Evolutionary conservation across 495 filamentous ascomycete genomes (phyloP), one percentile per base, ranked within the genome.

Genomic region (Daldinia childiae): DNA sequence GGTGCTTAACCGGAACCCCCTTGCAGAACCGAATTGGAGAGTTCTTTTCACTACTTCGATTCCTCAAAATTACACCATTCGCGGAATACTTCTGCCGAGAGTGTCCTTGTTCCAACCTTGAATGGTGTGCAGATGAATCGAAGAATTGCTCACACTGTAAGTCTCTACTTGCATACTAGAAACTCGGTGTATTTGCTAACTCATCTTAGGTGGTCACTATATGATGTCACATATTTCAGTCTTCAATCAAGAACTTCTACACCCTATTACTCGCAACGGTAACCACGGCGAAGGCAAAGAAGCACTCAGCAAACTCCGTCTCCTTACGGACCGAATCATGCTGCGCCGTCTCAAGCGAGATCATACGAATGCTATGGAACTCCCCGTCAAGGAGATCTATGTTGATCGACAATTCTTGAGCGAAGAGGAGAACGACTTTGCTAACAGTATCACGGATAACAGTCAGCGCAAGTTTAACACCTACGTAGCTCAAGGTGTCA

Each of bases 11-110:
- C 54, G 95, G 95, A 4, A 99, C 95, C 4, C 95, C 95, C 0
- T 87, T 98, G 9, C 95, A 98, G 74, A 97, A 98, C 76, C 91
- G 95, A 34, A 98, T 98, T 72, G 95, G 95, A 60, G 95, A 99
- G 75, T 95, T 98, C 81, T 98, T 98, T 77, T 97, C 95, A 3
- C 85, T 98, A 4, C 82, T 99, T 34, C 90, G 94, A 2, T 99
- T 99, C 77, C 85, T 99, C 32, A 89, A 94, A 78, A 85, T 97
- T 45, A 84, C 84, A 8, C 95, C 95, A 4, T 98, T 97, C 77
- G 91, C 95, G 2, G 92, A 90, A 78, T 98, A 99, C 78, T 91
- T 96, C 72, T 99, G 95, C 85, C 93, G 92, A 73, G 79, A 86
- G 30, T 99, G 95, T 75, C 73, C 85, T 12, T 99, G 95, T 75